phyloP scores from a whole-genome alignment of 1,284 basidiomycete genomes.

The Phylloboletellus chloephorus region DNA sequence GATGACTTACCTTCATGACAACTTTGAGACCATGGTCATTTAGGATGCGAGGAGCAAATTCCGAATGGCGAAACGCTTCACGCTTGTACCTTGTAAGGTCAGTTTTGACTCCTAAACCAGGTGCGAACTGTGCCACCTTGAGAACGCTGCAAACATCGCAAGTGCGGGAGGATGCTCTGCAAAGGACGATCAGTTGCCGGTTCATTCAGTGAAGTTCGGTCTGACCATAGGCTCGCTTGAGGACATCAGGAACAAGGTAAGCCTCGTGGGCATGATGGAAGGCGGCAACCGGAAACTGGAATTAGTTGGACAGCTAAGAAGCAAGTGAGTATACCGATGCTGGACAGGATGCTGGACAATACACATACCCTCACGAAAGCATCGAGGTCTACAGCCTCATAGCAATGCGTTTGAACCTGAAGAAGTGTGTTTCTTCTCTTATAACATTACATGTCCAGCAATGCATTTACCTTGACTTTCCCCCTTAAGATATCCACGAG shows the following conservation, averaged over 20 bases:
- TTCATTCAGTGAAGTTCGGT: conserved; percentile 31
- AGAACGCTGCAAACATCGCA: conserved; percentile 72
- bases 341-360: background rate
- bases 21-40: conserved; percentile 24
- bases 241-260: conserved; percentile 74
- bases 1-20: conserved; percentile 43
- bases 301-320: conserved; percentile 62
- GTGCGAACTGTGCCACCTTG: conserved; percentile 33
- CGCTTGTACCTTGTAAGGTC: conserved; percentile 49
- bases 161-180: conserved; percentile 60
- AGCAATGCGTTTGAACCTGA: conserved; percentile 54
- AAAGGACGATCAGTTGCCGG: conserved; percentile 7
- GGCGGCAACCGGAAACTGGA: conserved; percentile 75
- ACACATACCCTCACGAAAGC: conserved; percentile 53
- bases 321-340: background rate
- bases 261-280: conserved; percentile 88
- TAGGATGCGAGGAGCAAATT: conserved; percentile 27
- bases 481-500: conserved; percentile 80
- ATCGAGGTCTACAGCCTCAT: conserved; percentile 79
- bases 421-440: background rate
- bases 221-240: conserved; percentile 67
- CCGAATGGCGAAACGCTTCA: conserved; percentile 55
- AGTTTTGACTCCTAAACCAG: background rate
- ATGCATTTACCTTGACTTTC: conserved; percentile 53
- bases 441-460: background rate